Evolutionary conservation across 2,329 filamentous ascomycete species (phyloP).

Genomic region (Cytospora leucostoma): DNA sequence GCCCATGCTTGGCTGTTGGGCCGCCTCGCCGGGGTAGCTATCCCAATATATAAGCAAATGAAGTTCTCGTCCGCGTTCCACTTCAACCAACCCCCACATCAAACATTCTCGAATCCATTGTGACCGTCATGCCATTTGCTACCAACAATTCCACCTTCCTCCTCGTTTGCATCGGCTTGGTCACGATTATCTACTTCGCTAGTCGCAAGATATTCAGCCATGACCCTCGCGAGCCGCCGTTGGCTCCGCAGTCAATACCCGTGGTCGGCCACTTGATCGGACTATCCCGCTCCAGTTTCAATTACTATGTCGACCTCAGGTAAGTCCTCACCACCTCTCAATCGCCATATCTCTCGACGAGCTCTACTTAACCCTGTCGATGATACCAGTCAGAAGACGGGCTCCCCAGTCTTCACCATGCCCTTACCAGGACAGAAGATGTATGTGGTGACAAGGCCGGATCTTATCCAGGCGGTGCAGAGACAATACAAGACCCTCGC

Average conservation of each 20-base stretch:
- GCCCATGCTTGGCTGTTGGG: no score
- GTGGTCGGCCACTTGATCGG: slow-evolving; percentile 38
- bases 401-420: slow-evolving; percentile 43
- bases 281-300: slow-evolving; percentile 34
- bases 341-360: background rate
- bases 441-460: slow-evolving; percentile 43
- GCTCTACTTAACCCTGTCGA: background rate
- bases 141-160: slow-evolving; percentile 5
- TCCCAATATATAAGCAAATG: no score
- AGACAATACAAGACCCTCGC: slow-evolving; percentile 40
- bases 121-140: slow-evolving; percentile 6
- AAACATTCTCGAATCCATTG: background rate
- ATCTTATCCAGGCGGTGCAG: slow-evolving; percentile 42
- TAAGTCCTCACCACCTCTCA: slow-evolving; percentile 5
- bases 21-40: no score
- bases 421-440: slow-evolving; percentile 43
- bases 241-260: slow-evolving; percentile 36
- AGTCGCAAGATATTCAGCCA: slow-evolving; percentile 29
- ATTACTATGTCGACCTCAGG: slow-evolving; percentile 39
- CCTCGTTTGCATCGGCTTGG: slow-evolving; percentile 9
- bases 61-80: no score
- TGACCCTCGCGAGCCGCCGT: slow-evolving; percentile 37
- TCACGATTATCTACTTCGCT: slow-evolving; percentile 15
- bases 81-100: background rate
- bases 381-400: slow-evolving; percentile 26